Evolutionary conservation across 1,139 yeast species (phyloP), one percentile per base, ranked within the genome.

Genomic region (Taiozyma onychis): DNA sequence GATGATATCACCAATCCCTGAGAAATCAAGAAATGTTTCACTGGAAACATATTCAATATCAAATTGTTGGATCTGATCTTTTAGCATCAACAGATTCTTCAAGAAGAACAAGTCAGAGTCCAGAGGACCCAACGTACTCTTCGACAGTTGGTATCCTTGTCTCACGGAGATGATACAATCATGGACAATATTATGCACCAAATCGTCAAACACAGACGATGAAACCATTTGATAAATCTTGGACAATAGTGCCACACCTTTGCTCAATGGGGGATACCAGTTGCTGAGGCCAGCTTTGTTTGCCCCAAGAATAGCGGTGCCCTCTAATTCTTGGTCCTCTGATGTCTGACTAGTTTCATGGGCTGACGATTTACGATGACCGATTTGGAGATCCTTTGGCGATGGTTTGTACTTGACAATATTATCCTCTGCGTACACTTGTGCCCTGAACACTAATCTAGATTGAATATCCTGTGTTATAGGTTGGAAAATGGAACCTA

Each of bases 111-210:
- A 69, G 53, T 80, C 78, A 0, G 88, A 77, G 57, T 85, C 93
- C 10, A 78, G 57, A 8, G 56, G 77, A 64, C 73, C 75, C 60
- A 73, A 66, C 48, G 75, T 59, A 49, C 68, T 48, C 66, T 71
- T 55, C 53, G 76, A 68, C 54, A 69, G 53, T 1, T 65, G 70
- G 57, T 77, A 79, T 8, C 87, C 88, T 59, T 62, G 73, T 65
- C 71, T 77, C 65, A 76, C 74, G 32, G 81, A 86, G 48, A 70
- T 65, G 41, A 91, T 77, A 59, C 95, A 85, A 45, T 86, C 80
- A 62, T 88, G 96, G 6, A 91, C 88, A 51, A 89, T 83, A 50
- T 86, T 81, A 64, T 90, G 96, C 0, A 97, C 96, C 55, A 91
- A 69, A 62, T 89, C 96, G 62, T 90, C 96, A 69, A 91, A 91